phyloP scores from a whole-genome alignment of 129 eudicot genomes.

The Lactuca sativa region DNA sequence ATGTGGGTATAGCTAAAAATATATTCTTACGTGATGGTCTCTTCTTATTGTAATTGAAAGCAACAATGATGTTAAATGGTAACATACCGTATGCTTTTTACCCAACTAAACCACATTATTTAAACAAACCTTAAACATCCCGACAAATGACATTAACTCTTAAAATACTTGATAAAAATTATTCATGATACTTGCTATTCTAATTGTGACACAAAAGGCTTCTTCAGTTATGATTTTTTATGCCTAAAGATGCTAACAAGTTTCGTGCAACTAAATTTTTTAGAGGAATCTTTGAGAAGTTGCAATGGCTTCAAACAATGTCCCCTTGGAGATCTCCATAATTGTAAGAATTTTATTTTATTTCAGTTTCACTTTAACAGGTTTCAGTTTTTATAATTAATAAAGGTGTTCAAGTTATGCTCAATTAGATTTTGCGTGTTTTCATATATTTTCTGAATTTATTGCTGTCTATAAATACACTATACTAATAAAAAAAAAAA shows the following conservation, averaged over 20 bases:
- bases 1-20: not conserved
- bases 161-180: not conserved
- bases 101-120: not conserved
- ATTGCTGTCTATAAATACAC: not conserved
- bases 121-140: not conserved
- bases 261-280: constrained; percentile 14
- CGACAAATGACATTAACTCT: not conserved
- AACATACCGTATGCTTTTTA: not conserved
- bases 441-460: not conserved
- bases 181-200: not conserved
- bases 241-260: not conserved
- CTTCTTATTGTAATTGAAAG: constrained; percentile 3
- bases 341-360: constrained; percentile 38
- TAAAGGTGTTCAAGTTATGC: not conserved
- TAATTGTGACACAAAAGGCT: not conserved
- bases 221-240: not conserved
- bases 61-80: not conserved
- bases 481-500: too few species aligned
- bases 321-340: constrained; percentile 43
- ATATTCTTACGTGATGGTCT: constrained; percentile 12
- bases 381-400: too few species aligned
- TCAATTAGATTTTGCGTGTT: not conserved
- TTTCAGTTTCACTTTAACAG: not conserved
- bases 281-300: constrained; percentile 46
- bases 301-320: constrained; percentile 47